phyloP scores from a whole-genome alignment of 2,329 filamentous ascomycete species.

The Mycosphaerelloides madeirae region DNA sequence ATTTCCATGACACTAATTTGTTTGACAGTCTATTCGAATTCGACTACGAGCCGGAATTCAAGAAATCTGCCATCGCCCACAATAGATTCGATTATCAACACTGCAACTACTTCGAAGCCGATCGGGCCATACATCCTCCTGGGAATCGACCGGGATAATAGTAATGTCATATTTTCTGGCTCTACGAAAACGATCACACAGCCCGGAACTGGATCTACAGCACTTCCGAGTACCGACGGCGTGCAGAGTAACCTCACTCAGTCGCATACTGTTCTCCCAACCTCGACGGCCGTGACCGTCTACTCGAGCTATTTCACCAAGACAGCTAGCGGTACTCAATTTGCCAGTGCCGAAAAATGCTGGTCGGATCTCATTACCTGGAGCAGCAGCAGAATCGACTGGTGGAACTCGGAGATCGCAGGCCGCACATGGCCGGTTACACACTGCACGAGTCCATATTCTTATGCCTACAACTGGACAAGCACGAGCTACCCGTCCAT shows the following conservation, averaged over 20 bases:
- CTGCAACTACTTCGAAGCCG: too few species aligned
- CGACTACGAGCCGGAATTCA: too few species aligned
- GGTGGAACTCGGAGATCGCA: constrained; percentile 8
- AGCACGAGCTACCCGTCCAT: constrained; percentile 13
- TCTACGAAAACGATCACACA: neutral
- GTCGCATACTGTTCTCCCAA: neutral
- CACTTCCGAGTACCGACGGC: neutral
- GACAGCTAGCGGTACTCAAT: neutral
- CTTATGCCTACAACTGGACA: constrained; percentile 1
- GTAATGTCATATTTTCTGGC: neutral
- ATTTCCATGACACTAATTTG: too few species aligned
- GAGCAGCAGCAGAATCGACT: constrained; percentile 6
- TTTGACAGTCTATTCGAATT: too few species aligned
- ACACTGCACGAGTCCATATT: neutral
- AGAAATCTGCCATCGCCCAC: too few species aligned
- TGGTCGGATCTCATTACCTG: constrained; percentile 10
- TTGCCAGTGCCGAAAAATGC: constrained; percentile 5
- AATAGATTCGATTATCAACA: too few species aligned
- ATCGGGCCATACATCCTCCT: too few species aligned
- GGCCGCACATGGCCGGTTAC: constrained; percentile 9
- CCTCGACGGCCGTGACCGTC: neutral
- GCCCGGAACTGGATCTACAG: neutral
- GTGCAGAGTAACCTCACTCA: neutral
- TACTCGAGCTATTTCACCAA: neutral
- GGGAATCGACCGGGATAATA: too few species aligned